These are phyloP conservation scores for Sphaerosporella brunnea DNA, from an alignment of 495 filamentous ascomycete species.

Conservation along the genomic window DNA sequence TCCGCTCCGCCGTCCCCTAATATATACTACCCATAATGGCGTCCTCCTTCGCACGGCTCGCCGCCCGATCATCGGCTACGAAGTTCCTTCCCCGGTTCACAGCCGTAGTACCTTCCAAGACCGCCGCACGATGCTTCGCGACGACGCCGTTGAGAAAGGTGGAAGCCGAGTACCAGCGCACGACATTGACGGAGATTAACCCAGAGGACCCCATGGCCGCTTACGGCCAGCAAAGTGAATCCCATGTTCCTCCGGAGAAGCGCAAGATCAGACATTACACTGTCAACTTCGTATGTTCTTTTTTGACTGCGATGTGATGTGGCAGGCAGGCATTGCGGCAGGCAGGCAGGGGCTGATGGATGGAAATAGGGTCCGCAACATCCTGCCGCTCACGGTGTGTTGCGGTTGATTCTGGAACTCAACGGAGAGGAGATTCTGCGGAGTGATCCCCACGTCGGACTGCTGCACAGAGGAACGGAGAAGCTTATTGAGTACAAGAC, in stretches of 20 bases:
- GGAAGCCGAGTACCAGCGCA: slow-evolving; percentile 10
- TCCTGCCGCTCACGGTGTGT: slow-evolving; percentile 94
- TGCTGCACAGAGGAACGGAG: slow-evolving; percentile 94
- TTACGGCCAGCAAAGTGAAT: slow-evolving; percentile 6
- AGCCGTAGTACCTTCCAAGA: neutral
- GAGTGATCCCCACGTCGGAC: slow-evolving; percentile 87
- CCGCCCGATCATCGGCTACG: slow-evolving; percentile 27
- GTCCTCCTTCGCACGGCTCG: slow-evolving; percentile 45
- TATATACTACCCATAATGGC: slow-evolving; percentile 35
- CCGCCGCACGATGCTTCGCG: slow-evolving; percentile 7
- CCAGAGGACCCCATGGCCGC: neutral
- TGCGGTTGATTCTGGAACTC: slow-evolving; percentile 91
- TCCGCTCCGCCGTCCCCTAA: slow-evolving; percentile 18
- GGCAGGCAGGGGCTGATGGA: neutral
- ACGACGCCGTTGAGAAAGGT: slow-evolving; percentile 10
- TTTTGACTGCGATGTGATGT: neutral
- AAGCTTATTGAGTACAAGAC: slow-evolving; percentile 99
- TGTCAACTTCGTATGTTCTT: slow-evolving; percentile 58
- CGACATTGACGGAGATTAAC: slow-evolving; percentile 14
- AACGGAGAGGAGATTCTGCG: slow-evolving; percentile 96
- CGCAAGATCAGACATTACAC: slow-evolving; percentile 97
- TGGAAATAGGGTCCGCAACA: slow-evolving; percentile 66
- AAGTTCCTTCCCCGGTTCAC: slow-evolving; percentile 8
- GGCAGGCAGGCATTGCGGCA: no score
- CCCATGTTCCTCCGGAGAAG: slow-evolving; percentile 32